Base-by-base conservation (phyloP, 176 grass and related monocot genomes). In the Puya raimondii region DNA sequence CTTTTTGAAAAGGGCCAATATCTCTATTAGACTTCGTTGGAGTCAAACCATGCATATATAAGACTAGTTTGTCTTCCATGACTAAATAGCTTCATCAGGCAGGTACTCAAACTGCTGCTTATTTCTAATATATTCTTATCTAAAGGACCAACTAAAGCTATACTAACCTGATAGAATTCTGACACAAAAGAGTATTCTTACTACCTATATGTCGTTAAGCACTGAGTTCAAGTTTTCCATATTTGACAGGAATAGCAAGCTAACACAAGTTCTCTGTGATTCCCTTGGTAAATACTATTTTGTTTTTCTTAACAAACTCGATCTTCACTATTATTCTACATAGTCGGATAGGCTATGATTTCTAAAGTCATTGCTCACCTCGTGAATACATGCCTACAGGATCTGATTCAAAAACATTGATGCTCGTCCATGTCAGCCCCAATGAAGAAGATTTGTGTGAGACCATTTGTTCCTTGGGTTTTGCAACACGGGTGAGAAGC, bases 211-310 rank as follows among this genome's bases (percentile, higher is more conserved):
- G 16, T 1, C 4, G 33, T 8, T 6, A 75, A 29, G 23, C 11
- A 52, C 42, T 75, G 27, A 76, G 18, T 49, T 51, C 51, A 47
- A 22, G 2, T 64, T 56, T 67, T 73, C 64, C 64, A 25, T 49
- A 79, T 74, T 88, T 85, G 16, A 63, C 79, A 97, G 93, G 80
- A 97, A 97, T 71, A 97, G 89, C 85, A 92, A 92, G 69, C 88
- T 97, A 83, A 97, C 93, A 73, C 93, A 97, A 85, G 86, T 97
- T 61, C 77, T 92, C 15, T 83, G 71, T 82, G 93, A 97, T 90
- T 97, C 93, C 69, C 72, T 97, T 73, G 93, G 93, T 92, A 92
- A 92, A 67, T 51, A 68, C 33, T 53, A 4, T 47, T n/a, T 68
- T 25, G 25, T 1, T 74, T 66, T 71, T 47, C 23, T 68, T 54